These are phyloP conservation scores for Lasiosphaeris hirsuta DNA, from an alignment of 495 filamentous ascomycete species.

Conservation along the genomic window DNA sequence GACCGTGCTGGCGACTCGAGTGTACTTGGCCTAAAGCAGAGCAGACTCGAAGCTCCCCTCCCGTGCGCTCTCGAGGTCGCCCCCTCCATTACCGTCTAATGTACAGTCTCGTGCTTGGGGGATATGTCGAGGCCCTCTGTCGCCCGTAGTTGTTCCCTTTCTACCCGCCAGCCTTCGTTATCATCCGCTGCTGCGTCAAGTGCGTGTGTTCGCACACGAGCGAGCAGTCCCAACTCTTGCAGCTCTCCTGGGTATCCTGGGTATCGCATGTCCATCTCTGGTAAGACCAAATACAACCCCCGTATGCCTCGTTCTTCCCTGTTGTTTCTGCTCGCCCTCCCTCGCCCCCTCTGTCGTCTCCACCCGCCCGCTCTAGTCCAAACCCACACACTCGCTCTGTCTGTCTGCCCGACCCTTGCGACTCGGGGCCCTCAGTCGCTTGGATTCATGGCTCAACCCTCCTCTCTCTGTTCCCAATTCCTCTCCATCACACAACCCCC, in stretches of 20 bases:
- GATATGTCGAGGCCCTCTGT: no score
- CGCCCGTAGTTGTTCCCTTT: no score
- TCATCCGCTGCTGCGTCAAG: no score
- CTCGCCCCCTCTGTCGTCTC: conserved; percentile 9
- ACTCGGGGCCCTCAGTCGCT: conserved; percentile 16
- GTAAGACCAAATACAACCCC: conserved; percentile 4
- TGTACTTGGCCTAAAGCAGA: not conserved
- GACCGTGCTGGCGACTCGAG: not conserved
- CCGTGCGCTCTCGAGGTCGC: no score
- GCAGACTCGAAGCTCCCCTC: no score
- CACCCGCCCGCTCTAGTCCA: conserved; percentile 9
- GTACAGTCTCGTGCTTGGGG: no score
- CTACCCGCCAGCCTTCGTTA: no score
- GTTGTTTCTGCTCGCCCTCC: conserved; percentile 2
- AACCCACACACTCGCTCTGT: not conserved
- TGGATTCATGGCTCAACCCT: conserved; percentile 24
- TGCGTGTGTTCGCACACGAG: no score
- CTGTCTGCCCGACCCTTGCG: conserved; percentile 7
- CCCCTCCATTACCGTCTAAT: no score
- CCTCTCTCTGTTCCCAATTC: conserved; percentile 16
- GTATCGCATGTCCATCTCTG: not conserved
- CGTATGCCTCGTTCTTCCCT: not conserved
- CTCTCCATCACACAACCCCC: conserved; percentile 3
- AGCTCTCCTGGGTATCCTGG: not conserved
- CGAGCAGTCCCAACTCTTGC: no score